Evolutionary conservation across 2,329 filamentous ascomycete genomes (phyloP), one percentile per base, ranked within the genome.

Genomic region (Diaporthe sp.): DNA sequence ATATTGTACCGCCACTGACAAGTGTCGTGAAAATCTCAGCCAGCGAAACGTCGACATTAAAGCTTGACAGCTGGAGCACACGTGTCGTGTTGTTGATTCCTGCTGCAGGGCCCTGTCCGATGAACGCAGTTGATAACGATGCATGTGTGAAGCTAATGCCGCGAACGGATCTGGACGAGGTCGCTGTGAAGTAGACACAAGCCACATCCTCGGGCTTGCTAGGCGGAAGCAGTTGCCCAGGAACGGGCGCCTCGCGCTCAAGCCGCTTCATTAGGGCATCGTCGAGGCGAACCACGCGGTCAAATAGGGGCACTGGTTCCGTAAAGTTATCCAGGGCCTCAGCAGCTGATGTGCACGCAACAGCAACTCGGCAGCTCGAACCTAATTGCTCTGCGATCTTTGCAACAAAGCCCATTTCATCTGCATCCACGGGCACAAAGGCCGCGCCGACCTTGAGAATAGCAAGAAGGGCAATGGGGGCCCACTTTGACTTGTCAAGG

Each of bases 381-480:
- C 78, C 79, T 35, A 81, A 75, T 15, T 65, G 66, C 22, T 68
- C 68, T 3, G 55, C 47, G 19, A 75, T 74, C 55, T 75, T 75
- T 25, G 68, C 30, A 7, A 75, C 72, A 51, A 84, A 86, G 66
- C 81, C 78, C 27, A 83, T 80, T 32, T 88, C 84, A 22, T 86
- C 83, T 3, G 81, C 82, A 56, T 89, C 88, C 37, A 90, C 81
- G 0, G 87, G 85, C 0, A 88, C 86, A 53, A 90, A 85, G n/a
- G 84, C 84, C 1, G 85, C 88, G 17, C 88, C 88, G 5, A 87
- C 83, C 78, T 84, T 93, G 56, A 94, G 83, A 2, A 92, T 87
- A 0, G 93, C 92, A 27, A 96, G 85, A 75, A 96, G 92, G 9
- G 92, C 88, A 51, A 94, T 84, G 63, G 94, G 92, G 0, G 94